Evolutionary conservation across 108 stramenopile genomes (phyloP).

Genomic region (Nitzschia palea): DNA sequence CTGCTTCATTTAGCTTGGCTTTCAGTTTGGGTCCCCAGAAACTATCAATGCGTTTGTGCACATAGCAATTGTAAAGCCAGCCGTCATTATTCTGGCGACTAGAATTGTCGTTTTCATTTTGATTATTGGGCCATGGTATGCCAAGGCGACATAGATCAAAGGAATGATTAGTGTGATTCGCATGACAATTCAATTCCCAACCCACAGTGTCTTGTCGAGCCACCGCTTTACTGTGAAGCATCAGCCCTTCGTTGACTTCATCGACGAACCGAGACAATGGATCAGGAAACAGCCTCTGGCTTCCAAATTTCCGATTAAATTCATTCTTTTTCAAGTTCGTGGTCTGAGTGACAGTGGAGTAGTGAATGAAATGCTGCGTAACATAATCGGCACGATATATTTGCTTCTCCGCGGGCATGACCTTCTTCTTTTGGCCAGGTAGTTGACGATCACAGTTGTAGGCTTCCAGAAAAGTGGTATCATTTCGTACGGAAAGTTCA

Average conservation of each 20-base stretch:
- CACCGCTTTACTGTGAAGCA: conserved; percentile 79
- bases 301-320: conserved; percentile 33
- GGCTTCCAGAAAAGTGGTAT: conserved; percentile 72
- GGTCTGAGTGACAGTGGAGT: conserved; percentile 72
- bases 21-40: conserved; percentile 61
- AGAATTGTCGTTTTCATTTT: conserved; percentile 19
- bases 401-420: conserved; percentile 59
- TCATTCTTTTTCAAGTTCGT: conserved; percentile 53
- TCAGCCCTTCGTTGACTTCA: conserved; percentile 64
- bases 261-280: conserved; percentile 57
- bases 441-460: conserved; percentile 87
- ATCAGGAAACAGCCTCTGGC: conserved; percentile 42
- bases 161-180: background rate
- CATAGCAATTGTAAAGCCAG: conserved; percentile 74
- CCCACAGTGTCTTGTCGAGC: conserved; percentile 53
- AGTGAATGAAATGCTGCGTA: conserved; percentile 83
- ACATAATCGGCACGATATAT: conserved; percentile 59
- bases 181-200: conserved; percentile 53
- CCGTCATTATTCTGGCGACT: conserved; percentile 31
- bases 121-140: conserved; percentile 51
- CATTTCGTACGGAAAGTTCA: conserved; percentile 50
- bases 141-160: conserved; percentile 57
- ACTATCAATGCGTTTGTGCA: conserved; percentile 64
- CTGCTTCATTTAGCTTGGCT: conserved; percentile 18
- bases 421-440: conserved; percentile 58